Evolutionary conservation across 768 basidiomycete genomes (phyloP).

Genomic region (Trametes gibbosa): DNA sequence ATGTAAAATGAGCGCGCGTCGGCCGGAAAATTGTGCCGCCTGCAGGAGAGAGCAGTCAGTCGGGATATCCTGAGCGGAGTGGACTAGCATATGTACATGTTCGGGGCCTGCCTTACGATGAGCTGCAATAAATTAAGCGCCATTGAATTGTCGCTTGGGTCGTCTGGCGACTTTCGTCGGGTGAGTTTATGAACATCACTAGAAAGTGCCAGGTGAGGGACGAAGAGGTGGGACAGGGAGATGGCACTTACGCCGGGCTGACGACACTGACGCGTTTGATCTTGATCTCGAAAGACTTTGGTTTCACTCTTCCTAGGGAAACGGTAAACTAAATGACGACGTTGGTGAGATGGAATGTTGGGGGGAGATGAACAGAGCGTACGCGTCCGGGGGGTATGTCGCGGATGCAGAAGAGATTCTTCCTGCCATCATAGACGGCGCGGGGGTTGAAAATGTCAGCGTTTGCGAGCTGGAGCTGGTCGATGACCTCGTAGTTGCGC

Average conservation of each 20-base stretch:
- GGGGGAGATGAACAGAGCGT: background rate
- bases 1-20: conserved; percentile 18
- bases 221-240: no score
- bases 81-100: conserved; percentile 11
- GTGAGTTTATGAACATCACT: conserved; percentile 11
- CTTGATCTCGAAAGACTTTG: background rate
- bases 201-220: background rate
- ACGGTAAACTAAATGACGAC: conserved; percentile 5
- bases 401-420: conserved; percentile 10
- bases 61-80: background rate
- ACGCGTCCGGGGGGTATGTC: conserved; percentile 5
- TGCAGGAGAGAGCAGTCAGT: background rate
- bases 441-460: conserved; percentile 15
- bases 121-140: conserved; percentile 21
- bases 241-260: background rate
- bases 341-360: background rate
- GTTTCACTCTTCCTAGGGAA: background rate
- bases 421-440: conserved; percentile 17
- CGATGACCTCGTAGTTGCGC: conserved; percentile 13
- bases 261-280: conserved; percentile 14
- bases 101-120: conserved; percentile 20
- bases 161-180: background rate
- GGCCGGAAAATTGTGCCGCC: conserved; percentile 14
- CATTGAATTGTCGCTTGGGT: conserved; percentile 2
- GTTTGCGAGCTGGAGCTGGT: conserved; percentile 6